Evolutionary conservation across 192 early-diverging fungal genomes (phyloP).

Genomic region (Umbelopsis ramanniana): DNA sequence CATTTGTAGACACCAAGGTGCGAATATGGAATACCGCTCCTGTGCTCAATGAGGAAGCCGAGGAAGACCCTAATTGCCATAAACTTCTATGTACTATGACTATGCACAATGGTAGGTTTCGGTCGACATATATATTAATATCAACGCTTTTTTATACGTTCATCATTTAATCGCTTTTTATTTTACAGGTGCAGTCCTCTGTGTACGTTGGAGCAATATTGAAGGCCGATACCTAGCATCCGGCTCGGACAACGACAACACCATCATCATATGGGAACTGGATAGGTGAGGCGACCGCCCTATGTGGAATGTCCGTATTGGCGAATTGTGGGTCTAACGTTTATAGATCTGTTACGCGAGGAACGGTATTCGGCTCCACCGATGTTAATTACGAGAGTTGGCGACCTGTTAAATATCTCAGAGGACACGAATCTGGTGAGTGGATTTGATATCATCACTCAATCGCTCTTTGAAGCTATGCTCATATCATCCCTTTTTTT

Average conservation of each 20-base stretch:
- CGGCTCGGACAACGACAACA: conserved; percentile 86
- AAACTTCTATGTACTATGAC: conserved; percentile 80
- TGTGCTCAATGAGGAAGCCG: conserved; percentile 54
- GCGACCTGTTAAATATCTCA: conserved; percentile 73
- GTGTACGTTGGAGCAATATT: conserved; percentile 80
- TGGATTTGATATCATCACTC: not conserved
- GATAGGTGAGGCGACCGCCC: conserved; percentile 53
- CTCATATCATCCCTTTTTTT: not conserved
- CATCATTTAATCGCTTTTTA: not conserved
- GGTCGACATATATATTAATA: not conserved
- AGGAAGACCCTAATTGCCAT: conserved; percentile 52
- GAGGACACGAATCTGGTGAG: conserved; percentile 81
- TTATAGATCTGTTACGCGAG: conserved; percentile 23
- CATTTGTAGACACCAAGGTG: conserved; percentile 75
- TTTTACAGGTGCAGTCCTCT: conserved; percentile 77
- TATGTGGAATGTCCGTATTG: not conserved
- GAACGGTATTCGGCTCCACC: conserved; percentile 48
- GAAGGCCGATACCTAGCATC: conserved; percentile 80
- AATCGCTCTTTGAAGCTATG: not conserved
- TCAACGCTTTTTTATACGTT: not conserved
- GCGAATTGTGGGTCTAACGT: conserved; percentile 9
- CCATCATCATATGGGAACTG: conserved; percentile 89
- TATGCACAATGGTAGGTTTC: conserved; percentile 72
- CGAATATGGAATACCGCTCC: conserved; percentile 87
- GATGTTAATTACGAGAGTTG: conserved; percentile 72